phyloP scores from a whole-genome alignment of 1,139 yeast species.

The Cylindricascospora bacillispora region DNA sequence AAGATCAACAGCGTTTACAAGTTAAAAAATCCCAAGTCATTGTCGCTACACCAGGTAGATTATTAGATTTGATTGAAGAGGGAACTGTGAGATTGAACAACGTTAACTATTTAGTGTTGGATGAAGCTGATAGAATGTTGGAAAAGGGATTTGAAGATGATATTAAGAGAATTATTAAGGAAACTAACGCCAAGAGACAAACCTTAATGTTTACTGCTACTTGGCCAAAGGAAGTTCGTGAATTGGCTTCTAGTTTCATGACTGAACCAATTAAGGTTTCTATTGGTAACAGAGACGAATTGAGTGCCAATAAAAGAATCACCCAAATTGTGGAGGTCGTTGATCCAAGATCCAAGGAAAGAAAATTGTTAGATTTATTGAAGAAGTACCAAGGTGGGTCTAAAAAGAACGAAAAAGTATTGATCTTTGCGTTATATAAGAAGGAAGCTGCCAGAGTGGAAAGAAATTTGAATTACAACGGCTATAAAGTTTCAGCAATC shows the following conservation, averaged over 20 bases:
- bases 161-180: conserved; percentile 77
- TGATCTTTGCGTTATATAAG: conserved; percentile 88
- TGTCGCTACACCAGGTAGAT: conserved; percentile 95
- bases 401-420: conserved; percentile 60
- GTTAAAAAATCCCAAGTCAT: conserved; percentile 59
- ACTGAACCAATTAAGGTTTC: conserved; percentile 72
- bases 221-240: conserved; percentile 96
- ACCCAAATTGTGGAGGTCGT: conserved; percentile 89
- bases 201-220: conserved; percentile 98
- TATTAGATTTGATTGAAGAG: conserved; percentile 81
- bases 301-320: conserved; percentile 86
- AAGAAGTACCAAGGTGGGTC: conserved; percentile 61
- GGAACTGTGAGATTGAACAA: conserved; percentile 61
- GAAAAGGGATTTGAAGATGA: conserved; percentile 97
- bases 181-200: conserved; percentile 83
- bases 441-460: conserved; percentile 94
- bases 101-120: conserved; percentile 73
- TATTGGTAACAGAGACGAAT: conserved; percentile 88
- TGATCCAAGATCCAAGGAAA: conserved; percentile 74
- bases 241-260: conserved; percentile 82
- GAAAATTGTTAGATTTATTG: conserved; percentile 55
- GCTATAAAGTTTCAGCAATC: conserved; percentile 77
- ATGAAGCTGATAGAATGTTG: conserved; percentile 97
- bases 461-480: conserved; percentile 54
- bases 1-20: conserved; percentile 72